Evolutionary conservation across 345 rosid species (phyloP).

Genomic region (Eutrema japonicum): DNA sequence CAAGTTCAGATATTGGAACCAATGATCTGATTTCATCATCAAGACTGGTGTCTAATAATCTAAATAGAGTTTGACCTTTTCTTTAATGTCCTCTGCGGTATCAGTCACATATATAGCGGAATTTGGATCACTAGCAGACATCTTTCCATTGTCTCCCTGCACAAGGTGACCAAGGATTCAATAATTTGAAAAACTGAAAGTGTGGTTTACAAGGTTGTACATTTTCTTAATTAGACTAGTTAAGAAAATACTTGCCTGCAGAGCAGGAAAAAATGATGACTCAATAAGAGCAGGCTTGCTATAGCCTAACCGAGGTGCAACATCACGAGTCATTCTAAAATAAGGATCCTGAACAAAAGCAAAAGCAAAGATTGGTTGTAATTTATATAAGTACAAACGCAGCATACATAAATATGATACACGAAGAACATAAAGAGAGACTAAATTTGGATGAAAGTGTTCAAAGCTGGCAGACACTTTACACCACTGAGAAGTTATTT

Average conservation of each 20-base stretch:
- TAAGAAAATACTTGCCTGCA: slow-evolving; percentile 56
- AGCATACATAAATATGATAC: too few relatives aligned
- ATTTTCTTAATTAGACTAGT: not conserved
- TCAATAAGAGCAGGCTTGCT: slow-evolving; percentile 90
- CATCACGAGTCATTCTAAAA: slow-evolving; percentile 94
- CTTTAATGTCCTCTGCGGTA: slow-evolving; percentile 66
- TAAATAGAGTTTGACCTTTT: slow-evolving; percentile 47
- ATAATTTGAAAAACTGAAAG: not conserved
- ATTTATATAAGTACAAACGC: not conserved
- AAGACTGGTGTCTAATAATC: too few relatives aligned
- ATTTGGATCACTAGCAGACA: slow-evolving; percentile 97
- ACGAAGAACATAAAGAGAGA: too few relatives aligned
- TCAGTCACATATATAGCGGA: slow-evolving; percentile 94
- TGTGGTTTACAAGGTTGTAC: not conserved
- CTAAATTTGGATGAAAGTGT: not conserved
- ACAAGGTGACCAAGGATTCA: slow-evolving; percentile 14
- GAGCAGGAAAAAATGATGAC: slow-evolving; percentile 75
- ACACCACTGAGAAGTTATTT: not conserved
- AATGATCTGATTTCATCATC: slow-evolving; percentile 1
- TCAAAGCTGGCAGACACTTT: not conserved
- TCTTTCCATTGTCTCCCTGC: slow-evolving; percentile 92
- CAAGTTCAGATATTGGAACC: not conserved
- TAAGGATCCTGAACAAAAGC: slow-evolving; percentile 80
- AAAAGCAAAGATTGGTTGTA: not conserved
- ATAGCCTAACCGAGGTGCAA: slow-evolving; percentile 86